Percentiles rank a stretch among this genome's conserved stretches.
Evolutionary conservation across 306 rosid genomes (phyloP).

Genomic region (Cucurbita maxima): DNA sequence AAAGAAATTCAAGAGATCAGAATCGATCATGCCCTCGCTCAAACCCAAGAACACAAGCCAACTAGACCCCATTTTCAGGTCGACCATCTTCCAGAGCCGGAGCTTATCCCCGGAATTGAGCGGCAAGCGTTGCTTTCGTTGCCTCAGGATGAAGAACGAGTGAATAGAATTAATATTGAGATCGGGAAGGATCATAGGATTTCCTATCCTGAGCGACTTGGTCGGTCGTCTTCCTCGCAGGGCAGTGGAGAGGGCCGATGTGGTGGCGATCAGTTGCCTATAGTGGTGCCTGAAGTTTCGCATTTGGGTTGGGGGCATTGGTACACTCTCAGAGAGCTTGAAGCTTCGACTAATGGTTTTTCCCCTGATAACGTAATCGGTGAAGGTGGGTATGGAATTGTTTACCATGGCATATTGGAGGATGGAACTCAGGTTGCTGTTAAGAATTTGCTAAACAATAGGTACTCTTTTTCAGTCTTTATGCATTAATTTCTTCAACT

Average conservation of each 20-base stretch:
- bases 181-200: slow-evolving; percentile 70
- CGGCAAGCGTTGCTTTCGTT: slow-evolving; percentile 24
- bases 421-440: slow-evolving; percentile 56
- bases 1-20: slow-evolving; percentile 74
- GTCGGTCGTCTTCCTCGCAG: slow-evolving; percentile 35
- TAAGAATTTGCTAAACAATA: slow-evolving; percentile 75
- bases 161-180: slow-evolving; percentile 46
- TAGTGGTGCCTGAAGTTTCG: slow-evolving; percentile 63
- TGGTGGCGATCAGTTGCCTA: slow-evolving; percentile 31
- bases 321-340: slow-evolving; percentile 79
- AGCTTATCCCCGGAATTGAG: slow-evolving; percentile 25
- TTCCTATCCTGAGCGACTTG: slow-evolving; percentile 45
- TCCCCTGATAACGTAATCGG: slow-evolving; percentile 62
- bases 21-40: slow-evolving; percentile 17
- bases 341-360: slow-evolving; percentile 56
- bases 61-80: slow-evolving; percentile 14
- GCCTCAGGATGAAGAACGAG: slow-evolving; percentile 39
- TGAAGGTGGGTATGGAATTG: slow-evolving; percentile 84
- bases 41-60: slow-evolving; percentile 8
- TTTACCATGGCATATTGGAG: slow-evolving; percentile 56
- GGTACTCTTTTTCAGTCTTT: slow-evolving; percentile 13
- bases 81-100: slow-evolving; percentile 34
- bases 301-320: slow-evolving; percentile 93
- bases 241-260: slow-evolving; percentile 36
- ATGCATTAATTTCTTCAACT: neutral